Base-by-base conservation (phyloP, 2,329 filamentous ascomycete genomes). In the Penicillium hordei region DNA sequence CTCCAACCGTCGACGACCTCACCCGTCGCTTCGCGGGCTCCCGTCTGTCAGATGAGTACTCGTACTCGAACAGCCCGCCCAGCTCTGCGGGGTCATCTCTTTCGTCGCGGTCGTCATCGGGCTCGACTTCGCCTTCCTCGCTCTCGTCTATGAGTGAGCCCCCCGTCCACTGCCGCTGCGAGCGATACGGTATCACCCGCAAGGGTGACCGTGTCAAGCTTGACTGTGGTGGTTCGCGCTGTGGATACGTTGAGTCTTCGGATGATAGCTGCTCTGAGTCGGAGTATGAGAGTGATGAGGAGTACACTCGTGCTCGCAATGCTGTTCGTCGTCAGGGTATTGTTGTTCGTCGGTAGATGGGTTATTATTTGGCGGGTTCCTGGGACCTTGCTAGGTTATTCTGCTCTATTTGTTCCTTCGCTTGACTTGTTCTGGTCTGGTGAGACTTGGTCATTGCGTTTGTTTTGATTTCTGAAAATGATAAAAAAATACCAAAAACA, bases 141-240 rank as follows among this genome's bases (percentile, higher is more conserved):
- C 67, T 80, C 52, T 91, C 89, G 52, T 89, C 89, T 70, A 87
- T 86, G 78, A 88, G 84, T 64, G 82, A 86, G 68, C 80, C 78
- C 60, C 79, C 79, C 59, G 74, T 75, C 51, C 84, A 83, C 75
- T 97, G 94, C 86, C 92, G 89, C 64, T 97, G 93, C 80, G 91
- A 97, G 78, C 90, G 93, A 80, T 97, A 94, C 81, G 93, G 93
- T 69, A 96, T 97, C 82, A 97, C 93, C 64, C 90, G 92, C 79
- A 88, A 89, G 76, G 92, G 93, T 72, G 89, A 95, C 77, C 88
- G 93, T 71, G 89, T 97, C 84, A 94, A 93, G 85, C 87, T 97
- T 76, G 93, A 97, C 85, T 97, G 93, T 73, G 92, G 92, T 68
- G 93, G 93, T 67, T 82, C 87, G 61, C 88, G 91, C 74, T 97